These are phyloP conservation scores for Suillus plorans DNA, from an alignment of 768 basidiomycete genomes.

Conservation along the genomic window DNA sequence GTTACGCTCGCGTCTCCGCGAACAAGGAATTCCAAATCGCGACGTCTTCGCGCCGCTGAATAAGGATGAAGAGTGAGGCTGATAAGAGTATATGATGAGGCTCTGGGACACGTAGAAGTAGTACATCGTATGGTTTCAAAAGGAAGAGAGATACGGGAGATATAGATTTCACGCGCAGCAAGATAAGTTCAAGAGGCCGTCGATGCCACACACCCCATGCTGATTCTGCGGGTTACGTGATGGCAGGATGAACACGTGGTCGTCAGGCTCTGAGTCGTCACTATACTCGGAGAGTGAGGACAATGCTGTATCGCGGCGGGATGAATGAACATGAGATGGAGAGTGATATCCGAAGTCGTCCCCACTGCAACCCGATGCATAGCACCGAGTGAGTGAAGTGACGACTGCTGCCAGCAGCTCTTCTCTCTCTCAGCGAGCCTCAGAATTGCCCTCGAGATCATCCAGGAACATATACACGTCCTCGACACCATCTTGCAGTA, in stretches of 20 bases:
- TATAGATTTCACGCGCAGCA: neutral
- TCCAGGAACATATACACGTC: constrained; percentile 94
- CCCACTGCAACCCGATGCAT: constrained; percentile 82
- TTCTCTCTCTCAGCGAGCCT: constrained; percentile 58
- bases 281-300: neutral
- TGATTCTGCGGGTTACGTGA: neutral
- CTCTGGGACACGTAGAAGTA: neutral
- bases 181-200: neutral
- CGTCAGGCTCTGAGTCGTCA: neutral
- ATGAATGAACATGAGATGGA: neutral
- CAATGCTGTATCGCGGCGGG: neutral
- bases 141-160: neutral
- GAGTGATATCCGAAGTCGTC: constrained; percentile 38
- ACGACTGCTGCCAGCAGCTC: constrained; percentile 88
- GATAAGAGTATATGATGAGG: neutral
- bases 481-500: constrained; percentile 81
- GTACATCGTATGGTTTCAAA: neutral
- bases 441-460: constrained; percentile 67
- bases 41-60: neutral
- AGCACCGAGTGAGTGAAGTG: constrained; percentile 88
- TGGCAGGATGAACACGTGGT: neutral
- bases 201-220: neutral
- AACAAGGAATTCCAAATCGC: neutral
- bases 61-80: neutral
- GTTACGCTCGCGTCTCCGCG: neutral